These are phyloP conservation scores for Aurantiochytrium sp. DNA, from an alignment of 108 stramenopile species.

Conservation along the genomic window DNA sequence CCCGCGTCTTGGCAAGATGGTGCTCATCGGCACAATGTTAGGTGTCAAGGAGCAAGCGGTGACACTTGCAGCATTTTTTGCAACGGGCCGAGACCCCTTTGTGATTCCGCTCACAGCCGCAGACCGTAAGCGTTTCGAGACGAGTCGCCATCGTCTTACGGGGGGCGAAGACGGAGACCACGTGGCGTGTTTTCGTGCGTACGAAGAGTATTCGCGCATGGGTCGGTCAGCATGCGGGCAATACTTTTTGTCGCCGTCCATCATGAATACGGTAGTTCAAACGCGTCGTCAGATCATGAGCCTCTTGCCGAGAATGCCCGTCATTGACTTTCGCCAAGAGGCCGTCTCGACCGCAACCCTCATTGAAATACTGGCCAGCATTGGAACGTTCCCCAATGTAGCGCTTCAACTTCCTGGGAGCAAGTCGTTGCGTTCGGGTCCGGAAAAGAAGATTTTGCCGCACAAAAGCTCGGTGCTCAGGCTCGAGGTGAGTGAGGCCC, in stretches of 20 bases:
- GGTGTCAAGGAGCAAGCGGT: constrained; percentile 64
- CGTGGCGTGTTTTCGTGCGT: constrained; percentile 55
- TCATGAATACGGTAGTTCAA: not conserved
- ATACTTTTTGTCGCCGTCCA: not conserved
- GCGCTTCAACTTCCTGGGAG: not conserved
- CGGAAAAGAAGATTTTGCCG: not conserved
- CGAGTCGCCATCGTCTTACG: constrained; percentile 33
- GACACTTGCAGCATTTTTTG: constrained; percentile 59
- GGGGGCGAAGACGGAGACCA: constrained; percentile 55
- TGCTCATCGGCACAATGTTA: constrained; percentile 61
- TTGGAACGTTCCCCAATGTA: not conserved
- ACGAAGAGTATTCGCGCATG: constrained; percentile 32
- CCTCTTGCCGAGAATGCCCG: not conserved
- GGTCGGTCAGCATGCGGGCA: not conserved
- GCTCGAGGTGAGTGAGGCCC: not conserved
- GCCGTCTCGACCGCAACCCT: not conserved
- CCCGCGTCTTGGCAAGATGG: constrained; percentile 68
- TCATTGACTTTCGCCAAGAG: not conserved
- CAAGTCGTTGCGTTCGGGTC: not conserved
- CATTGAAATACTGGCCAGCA: not conserved
- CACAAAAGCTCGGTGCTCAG: constrained; percentile 1
- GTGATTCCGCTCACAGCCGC: constrained; percentile 28
- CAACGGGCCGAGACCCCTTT: constrained; percentile 48
- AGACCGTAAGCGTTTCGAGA: constrained; percentile 16
- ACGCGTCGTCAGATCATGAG: not conserved